phyloP scores from a whole-genome alignment of 345 rosid genomes.

The Eucalyptus camaldulensis region DNA sequence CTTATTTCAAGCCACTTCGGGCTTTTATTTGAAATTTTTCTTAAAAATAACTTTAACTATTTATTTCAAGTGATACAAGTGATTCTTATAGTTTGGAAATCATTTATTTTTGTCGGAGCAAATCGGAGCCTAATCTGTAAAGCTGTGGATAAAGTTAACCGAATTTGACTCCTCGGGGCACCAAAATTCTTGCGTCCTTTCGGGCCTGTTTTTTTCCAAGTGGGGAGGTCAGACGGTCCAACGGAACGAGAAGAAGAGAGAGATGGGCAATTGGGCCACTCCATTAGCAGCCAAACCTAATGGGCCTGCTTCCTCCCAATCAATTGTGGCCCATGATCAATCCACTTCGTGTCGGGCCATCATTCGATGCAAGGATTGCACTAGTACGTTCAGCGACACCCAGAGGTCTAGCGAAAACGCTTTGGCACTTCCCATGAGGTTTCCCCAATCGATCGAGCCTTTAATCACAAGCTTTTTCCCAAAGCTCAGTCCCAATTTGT shows the following conservation, averaged over 20 bases:
- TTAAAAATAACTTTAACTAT: rapidly evolving
- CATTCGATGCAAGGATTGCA: neutral
- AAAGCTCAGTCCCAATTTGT: neutral
- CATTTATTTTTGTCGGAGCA: neutral
- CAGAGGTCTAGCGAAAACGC: neutral
- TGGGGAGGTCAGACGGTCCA: neutral
- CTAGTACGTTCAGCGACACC: neutral
- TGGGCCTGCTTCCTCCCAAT: neutral
- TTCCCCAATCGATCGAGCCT: neutral
- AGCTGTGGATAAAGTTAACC: neutral
- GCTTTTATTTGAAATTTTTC: too few relatives aligned
- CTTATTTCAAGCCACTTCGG: rapidly evolving
- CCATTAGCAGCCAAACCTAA: neutral
- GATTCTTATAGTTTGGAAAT: neutral
- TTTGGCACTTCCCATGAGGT: neutral
- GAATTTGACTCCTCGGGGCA: neutral
- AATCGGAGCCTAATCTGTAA: neutral
- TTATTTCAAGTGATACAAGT: neutral
- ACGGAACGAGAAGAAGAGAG: neutral
- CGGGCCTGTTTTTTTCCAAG: neutral
- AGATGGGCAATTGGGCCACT: neutral
- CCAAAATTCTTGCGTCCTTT: neutral
- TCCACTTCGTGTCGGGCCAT: neutral
- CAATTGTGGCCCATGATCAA: neutral
- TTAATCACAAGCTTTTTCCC: neutral